Evolutionary conservation across 768 basidiomycete genomes (phyloP).

Genomic region (Daedaleopsis nitida): DNA sequence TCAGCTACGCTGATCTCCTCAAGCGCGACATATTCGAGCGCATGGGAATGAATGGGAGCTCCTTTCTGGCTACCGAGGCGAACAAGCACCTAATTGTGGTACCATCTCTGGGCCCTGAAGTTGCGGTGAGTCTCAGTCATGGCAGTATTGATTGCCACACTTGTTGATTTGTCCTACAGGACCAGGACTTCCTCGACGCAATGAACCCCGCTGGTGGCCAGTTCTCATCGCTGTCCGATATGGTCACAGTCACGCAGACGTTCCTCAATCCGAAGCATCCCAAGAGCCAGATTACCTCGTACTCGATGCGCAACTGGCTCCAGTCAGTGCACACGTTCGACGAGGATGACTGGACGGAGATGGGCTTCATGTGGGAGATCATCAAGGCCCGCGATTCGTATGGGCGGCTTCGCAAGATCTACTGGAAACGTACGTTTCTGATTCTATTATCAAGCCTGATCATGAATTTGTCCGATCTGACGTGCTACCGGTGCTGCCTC

Average conservation of each 20-base stretch:
- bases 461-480: not conserved
- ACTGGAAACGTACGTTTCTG: constrained; percentile 32
- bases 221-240: constrained; percentile 50
- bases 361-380: constrained; percentile 28
- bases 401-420: constrained; percentile 25
- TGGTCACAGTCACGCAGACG: constrained; percentile 44
- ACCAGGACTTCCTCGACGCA: constrained; percentile 40
- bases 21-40: constrained; percentile 53
- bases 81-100: constrained; percentile 42
- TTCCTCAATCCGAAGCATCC: constrained; percentile 43
- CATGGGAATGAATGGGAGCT: constrained; percentile 45
- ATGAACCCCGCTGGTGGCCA: constrained; percentile 52
- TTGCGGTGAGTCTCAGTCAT: constrained; percentile 34
- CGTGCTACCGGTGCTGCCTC: not conserved
- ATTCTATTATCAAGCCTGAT: not conserved
- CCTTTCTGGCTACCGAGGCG: constrained; percentile 42
- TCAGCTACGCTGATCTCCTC: constrained; percentile 42
- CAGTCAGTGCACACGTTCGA: constrained; percentile 33
- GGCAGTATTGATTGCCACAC: not conserved
- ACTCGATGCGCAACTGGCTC: constrained; percentile 34
- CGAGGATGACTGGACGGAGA: constrained; percentile 28
- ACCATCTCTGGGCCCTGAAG: constrained; percentile 35
- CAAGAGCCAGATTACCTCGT: constrained; percentile 24
- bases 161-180: constrained; percentile 26
- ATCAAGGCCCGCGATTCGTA: constrained; percentile 25